These are phyloP conservation scores for Bertia moriformis DNA, from an alignment of 2,329 filamentous ascomycete species.

Conservation along the genomic window DNA sequence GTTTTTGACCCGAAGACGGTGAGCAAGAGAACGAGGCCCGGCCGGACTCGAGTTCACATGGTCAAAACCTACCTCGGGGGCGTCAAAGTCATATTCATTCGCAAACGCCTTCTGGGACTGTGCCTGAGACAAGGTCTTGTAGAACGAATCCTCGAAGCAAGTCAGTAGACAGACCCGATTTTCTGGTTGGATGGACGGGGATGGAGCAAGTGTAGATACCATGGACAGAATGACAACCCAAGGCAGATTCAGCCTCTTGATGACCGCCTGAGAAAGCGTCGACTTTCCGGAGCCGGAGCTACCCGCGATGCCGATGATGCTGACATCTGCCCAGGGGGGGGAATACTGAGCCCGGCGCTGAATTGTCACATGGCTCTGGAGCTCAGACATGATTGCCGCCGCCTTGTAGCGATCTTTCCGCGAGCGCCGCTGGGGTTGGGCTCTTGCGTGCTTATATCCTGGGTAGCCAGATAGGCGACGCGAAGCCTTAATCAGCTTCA, in stretches of 20 bases:
- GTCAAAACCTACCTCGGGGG: constrained; percentile 58
- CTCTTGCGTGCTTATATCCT: no score
- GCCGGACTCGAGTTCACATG: no score
- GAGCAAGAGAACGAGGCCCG: background rate
- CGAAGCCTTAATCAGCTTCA: no score
- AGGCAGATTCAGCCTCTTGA: constrained; percentile 75
- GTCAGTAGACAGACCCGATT: constrained; percentile 7
- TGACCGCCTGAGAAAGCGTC: constrained; percentile 80
- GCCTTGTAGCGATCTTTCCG: background rate
- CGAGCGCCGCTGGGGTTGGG: no score
- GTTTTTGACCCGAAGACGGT: background rate
- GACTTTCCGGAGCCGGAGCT: constrained; percentile 93
- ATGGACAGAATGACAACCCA: constrained; percentile 98
- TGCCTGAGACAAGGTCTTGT: constrained; percentile 72
- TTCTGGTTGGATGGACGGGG: no score
- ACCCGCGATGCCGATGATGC: constrained; percentile 90
- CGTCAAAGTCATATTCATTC: constrained; percentile 93
- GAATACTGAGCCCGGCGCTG: constrained; percentile 61
- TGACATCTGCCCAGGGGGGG: constrained; percentile 89
- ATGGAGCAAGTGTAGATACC: constrained; percentile 32
- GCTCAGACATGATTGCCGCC: constrained; percentile 5
- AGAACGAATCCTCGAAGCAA: constrained; percentile 71
- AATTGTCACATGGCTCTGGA: constrained; percentile 26
- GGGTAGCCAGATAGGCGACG: no score
- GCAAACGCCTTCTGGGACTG: constrained; percentile 67